Evolutionary conservation across 352 stramenopile species (phyloP).

Genomic region (Pythium phragmiticola): DNA sequence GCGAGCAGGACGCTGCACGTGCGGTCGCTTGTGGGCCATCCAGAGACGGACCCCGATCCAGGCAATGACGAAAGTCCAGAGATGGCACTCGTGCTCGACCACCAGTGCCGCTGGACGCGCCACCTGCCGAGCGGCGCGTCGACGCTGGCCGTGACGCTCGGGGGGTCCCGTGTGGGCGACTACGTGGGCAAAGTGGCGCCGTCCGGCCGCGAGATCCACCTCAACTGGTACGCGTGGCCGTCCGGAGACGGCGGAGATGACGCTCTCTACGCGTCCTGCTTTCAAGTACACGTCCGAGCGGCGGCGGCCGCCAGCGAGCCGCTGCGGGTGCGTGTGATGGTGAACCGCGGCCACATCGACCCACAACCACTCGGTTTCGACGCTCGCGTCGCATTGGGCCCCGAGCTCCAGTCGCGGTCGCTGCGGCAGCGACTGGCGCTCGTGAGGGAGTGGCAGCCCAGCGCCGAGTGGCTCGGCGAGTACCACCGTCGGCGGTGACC

Average conservation of each 20-base stretch:
- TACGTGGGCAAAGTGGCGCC: conserved; percentile 10
- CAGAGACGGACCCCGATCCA: not conserved
- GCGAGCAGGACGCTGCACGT: not conserved
- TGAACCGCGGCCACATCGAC: conserved; percentile 3
- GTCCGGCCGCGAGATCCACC: conserved; percentile 6
- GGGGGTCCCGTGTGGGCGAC: not conserved
- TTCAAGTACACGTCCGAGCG: conserved; percentile 2
- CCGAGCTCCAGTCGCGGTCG: not conserved
- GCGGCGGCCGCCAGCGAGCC: not conserved
- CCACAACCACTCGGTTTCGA: not conserved
- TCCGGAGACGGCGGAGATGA: not conserved
- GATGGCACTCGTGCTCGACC: conserved; percentile 6
- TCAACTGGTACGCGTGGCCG: conserved; percentile 18
- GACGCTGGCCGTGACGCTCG: conserved; percentile 4
- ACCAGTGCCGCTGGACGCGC: conserved; percentile 7
- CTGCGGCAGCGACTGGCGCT: conserved; percentile 1
- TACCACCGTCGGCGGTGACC: not conserved
- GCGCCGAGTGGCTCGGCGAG: not conserved
- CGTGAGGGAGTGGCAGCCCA: conserved; percentile 8
- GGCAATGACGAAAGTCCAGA: not conserved
- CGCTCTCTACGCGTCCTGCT: conserved; percentile 6
- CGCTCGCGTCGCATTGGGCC: not conserved
- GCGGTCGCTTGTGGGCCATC: not conserved
- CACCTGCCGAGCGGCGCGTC: conserved; percentile 12
- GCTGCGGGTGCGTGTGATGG: conserved; percentile 2